Base-by-base conservation (phyloP, 2,329 filamentous ascomycete genomes). In the Helminthosporium solani region DNA sequence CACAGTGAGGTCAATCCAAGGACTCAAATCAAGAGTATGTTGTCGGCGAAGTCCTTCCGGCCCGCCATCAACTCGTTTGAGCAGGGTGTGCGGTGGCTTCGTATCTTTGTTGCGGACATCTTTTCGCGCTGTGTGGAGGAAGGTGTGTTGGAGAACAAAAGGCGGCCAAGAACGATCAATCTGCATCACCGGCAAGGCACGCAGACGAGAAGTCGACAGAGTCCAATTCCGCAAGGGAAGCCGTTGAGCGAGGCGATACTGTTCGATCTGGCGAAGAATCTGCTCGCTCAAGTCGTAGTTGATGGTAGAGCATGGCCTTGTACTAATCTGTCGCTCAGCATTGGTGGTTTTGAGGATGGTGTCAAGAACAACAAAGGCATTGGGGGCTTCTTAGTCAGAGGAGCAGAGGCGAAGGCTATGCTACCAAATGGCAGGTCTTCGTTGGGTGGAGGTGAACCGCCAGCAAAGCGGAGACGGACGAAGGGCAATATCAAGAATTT, bases 21-120 rank as follows among this genome's bases (percentile, higher is more conserved):
- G 41, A 96, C 90, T 1, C 88, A 94, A 62, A 96, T 96, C 74
- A 96, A 97, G 68, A 94, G 88, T 14, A 97, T 99, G 91, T 77
- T 97, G 12, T 96, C 90, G 1, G 91, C 94, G 16, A 99, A 99
- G 67, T 95, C 90, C 0, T 99, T 99, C 63, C 80, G 88, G 20
- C 94, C 94, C 0, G 83, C 80, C 45, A 92, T 97, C 64, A 87
- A 84, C 56, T 86, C 78, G 2, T 74, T 82, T 15, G 89, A 94
- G 18, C 88, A 95, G 66, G 92, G 86, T 1, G 75, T 81, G 19
- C 85, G 84, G 49, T 99, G 94, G 94, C 76, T 99, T 31, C 80
- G 86, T 9, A 96, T 99, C 44, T 97, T 97, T 67, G 84, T 82
- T 3, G 88, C 90, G 1, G 94, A 99, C 66, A 95, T 99, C 41